Evolutionary conservation across 2,329 filamentous ascomycete species (phyloP).

Genomic region (Ceratocystis alfenasii): DNA sequence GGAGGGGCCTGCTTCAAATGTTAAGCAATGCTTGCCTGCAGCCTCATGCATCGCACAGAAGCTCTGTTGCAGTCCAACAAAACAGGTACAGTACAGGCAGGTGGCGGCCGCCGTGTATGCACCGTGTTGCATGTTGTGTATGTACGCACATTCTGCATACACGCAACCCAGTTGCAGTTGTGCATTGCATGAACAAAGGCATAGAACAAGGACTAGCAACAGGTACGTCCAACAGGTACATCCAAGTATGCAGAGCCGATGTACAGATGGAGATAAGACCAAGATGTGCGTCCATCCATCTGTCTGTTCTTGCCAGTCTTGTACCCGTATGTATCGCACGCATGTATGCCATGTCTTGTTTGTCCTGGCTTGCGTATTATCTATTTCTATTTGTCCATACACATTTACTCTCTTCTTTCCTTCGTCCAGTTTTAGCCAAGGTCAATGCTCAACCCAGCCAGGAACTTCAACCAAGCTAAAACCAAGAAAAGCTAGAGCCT

Average conservation of each 20-base stretch:
- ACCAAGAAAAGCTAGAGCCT: background rate
- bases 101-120: background rate
- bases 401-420: background rate
- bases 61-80: background rate
- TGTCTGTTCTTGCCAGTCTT: background rate
- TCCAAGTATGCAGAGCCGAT: background rate
- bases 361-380: background rate
- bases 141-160: background rate
- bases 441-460: background rate
- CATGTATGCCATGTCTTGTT: background rate
- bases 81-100: background rate
- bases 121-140: background rate
- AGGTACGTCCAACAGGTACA: no score
- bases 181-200: background rate
- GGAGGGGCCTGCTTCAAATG: no score
- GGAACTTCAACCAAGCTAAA: background rate
- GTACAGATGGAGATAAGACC: background rate
- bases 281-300: background rate
- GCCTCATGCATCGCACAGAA: background rate
- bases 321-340: background rate
- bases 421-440: background rate
- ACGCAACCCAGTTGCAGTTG: no score
- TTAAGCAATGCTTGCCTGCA: no score
- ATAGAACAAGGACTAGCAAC: background rate
- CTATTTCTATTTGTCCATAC: background rate